Evolutionary conservation across 768 basidiomycete genomes (phyloP).

Genomic region (Boletus reticuloceps): DNA sequence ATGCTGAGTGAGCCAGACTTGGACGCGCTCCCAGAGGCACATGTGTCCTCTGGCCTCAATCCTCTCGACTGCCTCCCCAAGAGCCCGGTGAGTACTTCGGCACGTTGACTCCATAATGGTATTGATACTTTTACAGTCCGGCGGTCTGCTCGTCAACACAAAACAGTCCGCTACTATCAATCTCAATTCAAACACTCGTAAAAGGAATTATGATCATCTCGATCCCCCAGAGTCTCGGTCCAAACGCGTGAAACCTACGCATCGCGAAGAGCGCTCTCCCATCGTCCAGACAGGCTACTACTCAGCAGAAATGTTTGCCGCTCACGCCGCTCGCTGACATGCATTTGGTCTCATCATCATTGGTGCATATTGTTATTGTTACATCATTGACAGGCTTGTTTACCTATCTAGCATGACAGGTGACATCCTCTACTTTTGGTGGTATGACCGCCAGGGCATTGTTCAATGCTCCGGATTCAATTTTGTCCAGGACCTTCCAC

Average conservation of each 20-base stretch:
- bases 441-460: too few species aligned
- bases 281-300: too few species aligned
- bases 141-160: neutral
- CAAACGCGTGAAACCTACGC: neutral
- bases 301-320: too few species aligned
- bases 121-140: neutral
- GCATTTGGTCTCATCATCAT: too few species aligned
- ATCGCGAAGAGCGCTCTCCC: conserved; percentile 59
- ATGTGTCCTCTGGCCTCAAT: neutral
- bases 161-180: too few species aligned
- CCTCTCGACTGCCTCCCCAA: neutral
- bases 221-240: neutral
- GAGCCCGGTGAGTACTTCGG: neutral
- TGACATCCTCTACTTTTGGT: too few species aligned
- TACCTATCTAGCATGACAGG: too few species aligned
- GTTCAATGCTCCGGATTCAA: too few species aligned
- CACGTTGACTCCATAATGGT: neutral
- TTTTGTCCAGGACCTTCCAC: too few species aligned
- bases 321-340: too few species aligned
- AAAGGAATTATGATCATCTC: neutral
- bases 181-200: neutral
- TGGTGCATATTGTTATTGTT: too few species aligned
- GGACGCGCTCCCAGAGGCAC: neutral
- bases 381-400: too few species aligned
- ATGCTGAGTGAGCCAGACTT: neutral